Conservation (phyloP, 2,329 filamentous ascomycete genomes). For the Mycosphaerella sp. region DNA sequence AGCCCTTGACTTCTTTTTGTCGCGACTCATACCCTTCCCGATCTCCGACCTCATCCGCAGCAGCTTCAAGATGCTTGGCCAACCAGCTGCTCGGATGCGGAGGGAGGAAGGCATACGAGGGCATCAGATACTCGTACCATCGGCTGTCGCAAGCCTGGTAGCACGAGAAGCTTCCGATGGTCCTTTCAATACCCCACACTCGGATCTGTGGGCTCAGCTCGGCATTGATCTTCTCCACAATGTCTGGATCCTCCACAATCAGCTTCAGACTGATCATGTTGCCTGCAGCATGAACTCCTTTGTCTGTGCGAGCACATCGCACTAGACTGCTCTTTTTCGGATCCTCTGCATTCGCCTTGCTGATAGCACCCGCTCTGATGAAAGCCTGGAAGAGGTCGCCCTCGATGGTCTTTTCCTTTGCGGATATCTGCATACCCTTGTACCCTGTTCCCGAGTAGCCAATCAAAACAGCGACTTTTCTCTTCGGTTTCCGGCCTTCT, state of each 20-base stretch:
- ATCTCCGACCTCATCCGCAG: slow-evolving; percentile 66
- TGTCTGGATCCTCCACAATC: slow-evolving; percentile 83
- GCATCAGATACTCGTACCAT: slow-evolving; percentile 96
- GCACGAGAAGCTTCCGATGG: slow-evolving; percentile 85
- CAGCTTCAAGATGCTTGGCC: slow-evolving; percentile 73
- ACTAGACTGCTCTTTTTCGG: slow-evolving; percentile 94
- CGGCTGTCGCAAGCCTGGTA: slow-evolving; percentile 93
- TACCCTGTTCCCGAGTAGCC: slow-evolving; percentile 96
- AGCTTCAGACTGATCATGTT: slow-evolving; percentile 94
- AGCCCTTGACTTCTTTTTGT: slow-evolving; percentile 71
- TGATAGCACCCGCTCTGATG: slow-evolving; percentile 84
- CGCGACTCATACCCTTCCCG: slow-evolving; percentile 61
- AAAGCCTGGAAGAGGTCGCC: slow-evolving; percentile 91
- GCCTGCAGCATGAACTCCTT: slow-evolving; percentile 92
- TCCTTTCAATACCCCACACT: slow-evolving; percentile 87
- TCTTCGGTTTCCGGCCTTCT: slow-evolving; percentile 83
- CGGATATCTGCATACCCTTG: slow-evolving; percentile 83
- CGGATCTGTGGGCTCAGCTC: slow-evolving; percentile 81
- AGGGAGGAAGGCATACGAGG: slow-evolving; percentile 84
- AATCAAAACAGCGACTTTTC: slow-evolving; percentile 91
- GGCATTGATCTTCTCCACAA: slow-evolving; percentile 86
- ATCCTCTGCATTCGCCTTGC: slow-evolving; percentile 93
- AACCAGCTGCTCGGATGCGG: slow-evolving; percentile 85
- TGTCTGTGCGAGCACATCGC: slow-evolving; percentile 91
- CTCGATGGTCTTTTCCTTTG: slow-evolving; percentile 78